A percentile compares a stretch with the other conserved stretches of the same genome.
Evolutionary conservation across 106 monocot genomes (phyloP).

Genomic region (Dendrobium huoshanense): DNA sequence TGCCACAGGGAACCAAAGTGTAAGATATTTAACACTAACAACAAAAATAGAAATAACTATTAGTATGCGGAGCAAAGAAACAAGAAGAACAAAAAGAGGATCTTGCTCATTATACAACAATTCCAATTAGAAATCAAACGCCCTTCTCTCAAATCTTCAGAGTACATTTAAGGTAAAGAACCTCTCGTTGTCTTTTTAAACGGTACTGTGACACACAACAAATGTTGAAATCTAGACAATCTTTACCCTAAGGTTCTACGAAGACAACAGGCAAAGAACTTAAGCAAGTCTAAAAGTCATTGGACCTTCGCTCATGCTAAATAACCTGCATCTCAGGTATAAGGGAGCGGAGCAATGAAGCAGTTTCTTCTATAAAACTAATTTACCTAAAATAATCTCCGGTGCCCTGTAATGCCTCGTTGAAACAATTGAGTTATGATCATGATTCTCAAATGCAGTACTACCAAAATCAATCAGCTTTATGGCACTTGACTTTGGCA

Average conservation of each 20-base stretch:
- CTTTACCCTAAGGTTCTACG: background rate
- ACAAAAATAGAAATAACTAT: background rate
- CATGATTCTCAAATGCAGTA: conserved; percentile 82
- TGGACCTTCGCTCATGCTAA: conserved; percentile 12
- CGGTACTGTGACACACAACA: background rate
- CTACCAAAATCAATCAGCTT: conserved; percentile 99
- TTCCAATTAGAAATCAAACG: background rate
- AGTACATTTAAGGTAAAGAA: background rate
- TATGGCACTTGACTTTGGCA: conserved; percentile 99
- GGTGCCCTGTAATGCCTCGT: conserved; percentile 99
- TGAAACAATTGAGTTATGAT: conserved; percentile 94
- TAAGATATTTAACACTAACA: background rate
- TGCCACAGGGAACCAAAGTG: background rate
- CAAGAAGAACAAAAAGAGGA: background rate
- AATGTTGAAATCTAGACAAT: background rate
- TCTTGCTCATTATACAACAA: background rate
- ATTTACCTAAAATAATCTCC: conserved; percentile 96
- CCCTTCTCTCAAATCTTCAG: background rate
- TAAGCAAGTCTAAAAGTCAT: background rate
- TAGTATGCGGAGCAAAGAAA: background rate
- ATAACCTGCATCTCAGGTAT: conserved; percentile 36
- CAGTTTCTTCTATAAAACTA: conserved; percentile 34
- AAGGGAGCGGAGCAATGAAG: conserved; percentile 20
- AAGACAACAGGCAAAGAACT: background rate
- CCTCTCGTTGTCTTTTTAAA: background rate